Conservation (phyloP, 495 filamentous ascomycete genomes). For the Podospora anserina region DNA sequence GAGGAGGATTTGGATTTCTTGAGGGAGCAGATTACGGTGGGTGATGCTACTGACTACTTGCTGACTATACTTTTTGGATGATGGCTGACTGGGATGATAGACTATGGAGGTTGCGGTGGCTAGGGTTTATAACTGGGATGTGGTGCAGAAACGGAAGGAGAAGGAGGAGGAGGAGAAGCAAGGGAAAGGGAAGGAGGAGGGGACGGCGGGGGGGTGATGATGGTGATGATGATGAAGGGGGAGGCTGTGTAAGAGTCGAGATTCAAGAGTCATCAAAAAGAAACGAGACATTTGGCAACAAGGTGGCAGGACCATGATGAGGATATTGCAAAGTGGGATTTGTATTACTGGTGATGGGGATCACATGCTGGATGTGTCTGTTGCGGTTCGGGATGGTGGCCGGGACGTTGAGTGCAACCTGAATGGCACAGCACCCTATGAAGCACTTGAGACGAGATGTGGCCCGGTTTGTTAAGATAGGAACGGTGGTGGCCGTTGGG, state of each 20-base stretch:
- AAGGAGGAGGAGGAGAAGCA: constrained; percentile 61
- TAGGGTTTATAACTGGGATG: constrained; percentile 98
- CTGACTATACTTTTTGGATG: neutral
- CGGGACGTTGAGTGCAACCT: neutral
- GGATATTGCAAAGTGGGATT: neutral
- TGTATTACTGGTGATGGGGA: neutral
- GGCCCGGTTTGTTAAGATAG: neutral
- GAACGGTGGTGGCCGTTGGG: neutral
- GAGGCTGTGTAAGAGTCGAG: neutral
- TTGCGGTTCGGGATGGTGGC: too few species aligned
- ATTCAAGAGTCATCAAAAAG: neutral
- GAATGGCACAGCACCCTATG: neutral
- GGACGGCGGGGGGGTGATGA: constrained; percentile 23
- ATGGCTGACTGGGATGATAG: constrained; percentile 40
- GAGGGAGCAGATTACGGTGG: constrained; percentile 91
- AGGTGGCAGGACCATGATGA: neutral
- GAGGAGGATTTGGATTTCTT: constrained; percentile 97
- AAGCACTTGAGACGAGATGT: neutral
- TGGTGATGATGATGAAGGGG: neutral
- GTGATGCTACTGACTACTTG: constrained; percentile 19
- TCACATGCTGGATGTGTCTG: neutral
- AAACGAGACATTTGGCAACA: neutral
- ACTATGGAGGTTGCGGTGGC: constrained; percentile 96
- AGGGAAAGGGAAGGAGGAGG: constrained; percentile 34
- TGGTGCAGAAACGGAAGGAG: constrained; percentile 89